These are phyloP conservation scores for Sphagnurus paluster DNA, from an alignment of 1,284 basidiomycete genomes.

Conservation along the genomic window DNA sequence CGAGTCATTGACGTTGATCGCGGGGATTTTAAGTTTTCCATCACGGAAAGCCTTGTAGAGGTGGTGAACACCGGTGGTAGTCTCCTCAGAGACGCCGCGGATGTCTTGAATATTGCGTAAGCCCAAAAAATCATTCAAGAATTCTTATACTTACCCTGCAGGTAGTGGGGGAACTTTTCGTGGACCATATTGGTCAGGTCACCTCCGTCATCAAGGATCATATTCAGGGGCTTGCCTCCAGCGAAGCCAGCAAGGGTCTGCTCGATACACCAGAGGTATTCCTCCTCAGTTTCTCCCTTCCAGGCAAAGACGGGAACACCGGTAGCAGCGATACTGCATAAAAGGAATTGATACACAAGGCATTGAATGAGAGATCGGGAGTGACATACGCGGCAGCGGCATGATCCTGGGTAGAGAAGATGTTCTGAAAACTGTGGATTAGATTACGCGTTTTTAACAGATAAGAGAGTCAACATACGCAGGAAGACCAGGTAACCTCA, in stretches of 20 bases:
- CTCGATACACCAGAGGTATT: constrained; percentile 98
- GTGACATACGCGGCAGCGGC: constrained; percentile 89
- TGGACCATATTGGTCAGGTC: constrained; percentile 96
- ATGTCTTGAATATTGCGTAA: constrained; percentile 52
- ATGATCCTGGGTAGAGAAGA: constrained; percentile 99
- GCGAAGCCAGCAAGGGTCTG: constrained; percentile 89
- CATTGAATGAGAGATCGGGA: constrained; percentile 3
- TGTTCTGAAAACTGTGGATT: constrained; percentile 67
- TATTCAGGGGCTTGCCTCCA: constrained; percentile 85
- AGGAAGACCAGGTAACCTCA: constrained; percentile 99
- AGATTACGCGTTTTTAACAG: constrained; percentile 5
- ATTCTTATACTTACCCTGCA: constrained; percentile 50
- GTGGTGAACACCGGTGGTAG: constrained; percentile 99
- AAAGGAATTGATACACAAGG: constrained; percentile 7
- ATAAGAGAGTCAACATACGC: constrained; percentile 52
- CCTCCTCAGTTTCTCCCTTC: constrained; percentile 99
- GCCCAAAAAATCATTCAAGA: not conserved
- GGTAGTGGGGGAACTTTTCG: constrained; percentile 92
- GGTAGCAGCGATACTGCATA: constrained; percentile 90
- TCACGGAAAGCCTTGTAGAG: constrained; percentile 97
- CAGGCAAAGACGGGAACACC: constrained; percentile 98
- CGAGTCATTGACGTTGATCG: constrained; percentile 99
- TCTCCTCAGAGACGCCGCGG: constrained; percentile 97
- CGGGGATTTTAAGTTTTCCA: constrained; percentile 94
- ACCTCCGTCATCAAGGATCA: constrained; percentile 99